These are phyloP conservation scores for Coniochaeta pulveracea DNA, from an alignment of 2,329 filamentous ascomycete species.

Conservation along the genomic window DNA sequence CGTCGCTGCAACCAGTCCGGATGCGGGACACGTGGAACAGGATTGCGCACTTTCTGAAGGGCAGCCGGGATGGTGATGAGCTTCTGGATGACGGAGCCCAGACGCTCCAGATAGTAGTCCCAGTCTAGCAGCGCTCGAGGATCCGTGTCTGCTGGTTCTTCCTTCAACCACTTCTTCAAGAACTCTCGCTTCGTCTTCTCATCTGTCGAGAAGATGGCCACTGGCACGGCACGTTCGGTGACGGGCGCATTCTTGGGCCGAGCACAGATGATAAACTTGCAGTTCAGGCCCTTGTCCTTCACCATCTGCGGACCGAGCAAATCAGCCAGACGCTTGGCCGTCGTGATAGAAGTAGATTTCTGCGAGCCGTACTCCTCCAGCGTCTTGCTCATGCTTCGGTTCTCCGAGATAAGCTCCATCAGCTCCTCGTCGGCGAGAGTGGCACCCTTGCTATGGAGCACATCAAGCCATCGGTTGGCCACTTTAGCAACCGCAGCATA, in stretches of 20 bases:
- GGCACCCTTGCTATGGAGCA: slow-evolving; percentile 75
- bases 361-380: slow-evolving; percentile 91
- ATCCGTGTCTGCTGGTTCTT: slow-evolving; percentile 85
- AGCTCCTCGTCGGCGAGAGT: slow-evolving; percentile 93
- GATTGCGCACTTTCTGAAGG: slow-evolving; percentile 87
- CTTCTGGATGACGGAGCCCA: slow-evolving; percentile 97
- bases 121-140: slow-evolving; percentile 85
- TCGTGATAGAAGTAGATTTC: slow-evolving; percentile 99
- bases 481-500: slow-evolving; percentile 89
- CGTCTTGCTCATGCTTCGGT: slow-evolving; percentile 95
- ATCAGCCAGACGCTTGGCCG: slow-evolving; percentile 84
- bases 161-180: slow-evolving; percentile 88
- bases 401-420: slow-evolving; percentile 99
- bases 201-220: slow-evolving; percentile 95
- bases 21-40: slow-evolving; percentile 84
- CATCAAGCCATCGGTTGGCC: slow-evolving; percentile 93
- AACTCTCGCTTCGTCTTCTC: slow-evolving; percentile 79
- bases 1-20: slow-evolving; percentile 93
- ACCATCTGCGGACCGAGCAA: slow-evolving; percentile 98
- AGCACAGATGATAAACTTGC: slow-evolving; percentile 97
- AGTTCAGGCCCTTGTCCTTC: slow-evolving; percentile 97
- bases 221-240: slow-evolving; percentile 86
- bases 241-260: slow-evolving; percentile 80
- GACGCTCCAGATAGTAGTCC: slow-evolving; percentile 92
- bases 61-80: slow-evolving; percentile 97